Conservation (phyloP, 2,329 filamentous ascomycete species). For the Geoglossum cookeanum region DNA sequence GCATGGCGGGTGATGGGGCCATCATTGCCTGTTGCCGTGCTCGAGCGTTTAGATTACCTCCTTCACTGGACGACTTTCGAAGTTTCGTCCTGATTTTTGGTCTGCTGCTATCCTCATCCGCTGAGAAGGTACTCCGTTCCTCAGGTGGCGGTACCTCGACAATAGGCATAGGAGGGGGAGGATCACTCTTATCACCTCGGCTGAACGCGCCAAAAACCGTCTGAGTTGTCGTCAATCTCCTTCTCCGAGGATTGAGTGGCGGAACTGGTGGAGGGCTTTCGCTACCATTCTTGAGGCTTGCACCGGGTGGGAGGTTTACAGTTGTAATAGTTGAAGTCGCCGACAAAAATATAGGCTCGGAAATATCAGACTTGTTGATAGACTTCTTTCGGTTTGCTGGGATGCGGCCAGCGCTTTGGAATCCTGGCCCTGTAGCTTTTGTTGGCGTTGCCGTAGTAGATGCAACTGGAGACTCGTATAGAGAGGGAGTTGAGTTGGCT, state of each 20-base stretch:
- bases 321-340: constrained; percentile 15
- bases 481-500: background rate
- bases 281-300: constrained; percentile 1
- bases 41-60: constrained; percentile 26
- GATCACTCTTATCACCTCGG: constrained; percentile 19
- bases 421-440: background rate
- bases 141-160: background rate
- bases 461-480: constrained; percentile 8
- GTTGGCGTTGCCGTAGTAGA: background rate
- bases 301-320: constrained; percentile 10
- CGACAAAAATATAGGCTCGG: constrained; percentile 35
- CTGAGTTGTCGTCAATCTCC: background rate
- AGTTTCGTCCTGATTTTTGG: constrained; percentile 21
- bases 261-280: constrained; percentile 5
- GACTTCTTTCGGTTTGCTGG: constrained; percentile 28
- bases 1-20: constrained; percentile 10
- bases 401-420: background rate
- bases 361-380: constrained; percentile 41
- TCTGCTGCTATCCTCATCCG: constrained; percentile 19
- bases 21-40: constrained; percentile 23
- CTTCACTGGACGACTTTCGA: constrained; percentile 31
- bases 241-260: constrained; percentile 9
- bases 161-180: constrained; percentile 3
- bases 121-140: constrained; percentile 4
- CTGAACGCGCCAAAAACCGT: constrained; percentile 19